phyloP scores from a whole-genome alignment of 2,329 filamentous ascomycete species.

The Epichloe glyceriae region DNA sequence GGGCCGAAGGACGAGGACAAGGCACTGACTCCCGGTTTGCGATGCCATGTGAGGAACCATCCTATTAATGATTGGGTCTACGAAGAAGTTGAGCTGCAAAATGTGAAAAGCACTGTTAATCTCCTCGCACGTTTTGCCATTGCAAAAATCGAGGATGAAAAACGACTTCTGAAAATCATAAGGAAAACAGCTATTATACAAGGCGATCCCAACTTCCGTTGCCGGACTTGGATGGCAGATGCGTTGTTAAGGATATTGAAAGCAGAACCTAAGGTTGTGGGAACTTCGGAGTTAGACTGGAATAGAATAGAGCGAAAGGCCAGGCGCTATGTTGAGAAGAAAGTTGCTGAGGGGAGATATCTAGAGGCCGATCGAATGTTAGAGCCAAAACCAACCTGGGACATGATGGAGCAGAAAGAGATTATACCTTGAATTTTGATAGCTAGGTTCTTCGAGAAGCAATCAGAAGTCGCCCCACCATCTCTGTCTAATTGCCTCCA shows the following conservation, averaged over 20 bases:
- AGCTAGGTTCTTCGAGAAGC: background rate
- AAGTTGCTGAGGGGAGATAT: constrained; percentile 15
- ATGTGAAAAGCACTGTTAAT: constrained; percentile 12
- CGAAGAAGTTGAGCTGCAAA: constrained; percentile 10
- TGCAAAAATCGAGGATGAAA: constrained; percentile 25
- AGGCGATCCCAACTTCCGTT: constrained; percentile 24
- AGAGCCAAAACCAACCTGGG: constrained; percentile 18
- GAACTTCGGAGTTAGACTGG: constrained; percentile 25
- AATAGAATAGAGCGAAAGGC: constrained; percentile 19
- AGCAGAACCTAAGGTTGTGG: constrained; percentile 23
- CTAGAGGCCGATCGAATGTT: constrained; percentile 1
- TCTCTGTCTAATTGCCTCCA: constrained; percentile 26
- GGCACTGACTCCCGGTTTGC: constrained; percentile 12
- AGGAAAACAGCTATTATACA: constrained; percentile 19
- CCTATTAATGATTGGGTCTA: constrained; percentile 13
- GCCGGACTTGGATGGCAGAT: constrained; percentile 24
- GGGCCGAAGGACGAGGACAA: constrained; percentile 16
- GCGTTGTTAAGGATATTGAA: constrained; percentile 19
- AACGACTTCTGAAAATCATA: constrained; percentile 19
- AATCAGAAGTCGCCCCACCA: constrained; percentile 17
- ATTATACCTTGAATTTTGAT: constrained; percentile 6
- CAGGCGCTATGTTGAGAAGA: constrained; percentile 22
- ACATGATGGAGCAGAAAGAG: constrained; percentile 16
- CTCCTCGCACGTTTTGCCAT: constrained; percentile 25
- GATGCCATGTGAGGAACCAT: constrained; percentile 21